phyloP scores from a whole-genome alignment of 2,329 filamentous ascomycete species.

The Alternaria consortialis region DNA sequence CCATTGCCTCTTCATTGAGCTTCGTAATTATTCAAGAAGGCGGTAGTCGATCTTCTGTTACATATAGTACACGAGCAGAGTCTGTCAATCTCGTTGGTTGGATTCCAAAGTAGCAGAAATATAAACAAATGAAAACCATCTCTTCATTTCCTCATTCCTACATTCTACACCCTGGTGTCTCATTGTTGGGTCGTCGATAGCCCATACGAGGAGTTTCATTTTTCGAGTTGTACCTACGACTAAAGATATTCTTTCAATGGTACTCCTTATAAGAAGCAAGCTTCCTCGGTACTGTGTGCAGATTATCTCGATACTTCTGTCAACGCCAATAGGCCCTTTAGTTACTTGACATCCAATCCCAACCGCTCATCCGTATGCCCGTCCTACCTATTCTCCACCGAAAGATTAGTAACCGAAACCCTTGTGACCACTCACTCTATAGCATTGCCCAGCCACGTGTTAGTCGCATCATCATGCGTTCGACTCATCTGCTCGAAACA shows the following conservation, averaged over 20 bases:
- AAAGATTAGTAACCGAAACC: too few species aligned
- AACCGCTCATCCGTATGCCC: too few species aligned
- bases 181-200: neutral
- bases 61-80: neutral
- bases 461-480: neutral
- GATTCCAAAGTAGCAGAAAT: neutral
- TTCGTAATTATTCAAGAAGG: slow-evolving; percentile 2
- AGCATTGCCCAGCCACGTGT: neutral
- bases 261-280: neutral
- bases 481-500: neutral
- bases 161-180: neutral
- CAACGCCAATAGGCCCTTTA: too few species aligned
- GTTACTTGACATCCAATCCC: too few species aligned
- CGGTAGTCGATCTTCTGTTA: neutral
- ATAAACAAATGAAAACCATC: slow-evolving; percentile 3
- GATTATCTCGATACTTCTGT: neutral
- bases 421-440: neutral
- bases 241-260: too few species aligned
- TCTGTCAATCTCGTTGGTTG: neutral
- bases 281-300: neutral
- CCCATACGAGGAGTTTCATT: neutral
- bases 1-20: neutral
- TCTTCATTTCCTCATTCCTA: neutral
- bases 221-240: neutral
- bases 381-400: neutral